A percentile compares a stretch with the other conserved stretches of the same genome.
Conservation (phyloP, 2,329 filamentous ascomycete species). For the Blumeria graminis region DNA sequence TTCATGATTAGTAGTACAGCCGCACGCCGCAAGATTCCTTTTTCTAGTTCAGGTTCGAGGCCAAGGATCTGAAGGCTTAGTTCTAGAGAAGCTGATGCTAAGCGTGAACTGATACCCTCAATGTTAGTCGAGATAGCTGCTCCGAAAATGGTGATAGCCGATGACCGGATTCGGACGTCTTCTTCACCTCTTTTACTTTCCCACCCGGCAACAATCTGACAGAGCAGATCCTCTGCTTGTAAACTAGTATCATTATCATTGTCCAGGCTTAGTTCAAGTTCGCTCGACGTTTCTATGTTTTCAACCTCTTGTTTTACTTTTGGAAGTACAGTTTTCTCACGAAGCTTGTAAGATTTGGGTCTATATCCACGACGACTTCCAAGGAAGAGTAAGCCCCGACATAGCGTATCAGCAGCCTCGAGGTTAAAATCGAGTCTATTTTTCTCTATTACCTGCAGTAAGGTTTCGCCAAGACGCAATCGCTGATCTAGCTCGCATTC, state of each 20-base stretch:
- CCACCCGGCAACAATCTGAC: constrained; percentile 42
- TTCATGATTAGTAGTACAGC: constrained; percentile 38
- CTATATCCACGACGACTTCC: constrained; percentile 38
- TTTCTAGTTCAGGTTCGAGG: constrained; percentile 33
- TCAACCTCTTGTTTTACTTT: constrained; percentile 23
- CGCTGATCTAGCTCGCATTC: constrained; percentile 34
- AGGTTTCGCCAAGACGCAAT: constrained; percentile 42
- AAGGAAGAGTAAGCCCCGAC: constrained; percentile 34
- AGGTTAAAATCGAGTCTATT: constrained; percentile 31
- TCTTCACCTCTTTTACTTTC: constrained; percentile 39
- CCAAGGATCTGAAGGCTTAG: constrained; percentile 36
- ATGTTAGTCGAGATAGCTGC: constrained; percentile 35
- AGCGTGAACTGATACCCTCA: constrained; percentile 25
- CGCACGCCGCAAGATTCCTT: constrained; percentile 39
- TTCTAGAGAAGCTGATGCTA: constrained; percentile 34
- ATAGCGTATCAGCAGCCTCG: constrained; percentile 25
- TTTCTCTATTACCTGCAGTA: constrained; percentile 38
- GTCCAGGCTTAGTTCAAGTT: constrained; percentile 24
- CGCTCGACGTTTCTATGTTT: constrained; percentile 29
- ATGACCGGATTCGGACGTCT: constrained; percentile 44
- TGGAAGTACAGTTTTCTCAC: constrained; percentile 25
- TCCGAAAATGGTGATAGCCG: constrained; percentile 41
- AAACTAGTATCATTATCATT: constrained; percentile 14
- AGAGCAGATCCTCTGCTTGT: constrained; percentile 18
- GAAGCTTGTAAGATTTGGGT: constrained; percentile 31